Evolutionary conservation across 768 basidiomycete genomes (phyloP), one percentile per base, ranked within the genome.

Genomic region (Phlebiopsis flavidoalba): DNA sequence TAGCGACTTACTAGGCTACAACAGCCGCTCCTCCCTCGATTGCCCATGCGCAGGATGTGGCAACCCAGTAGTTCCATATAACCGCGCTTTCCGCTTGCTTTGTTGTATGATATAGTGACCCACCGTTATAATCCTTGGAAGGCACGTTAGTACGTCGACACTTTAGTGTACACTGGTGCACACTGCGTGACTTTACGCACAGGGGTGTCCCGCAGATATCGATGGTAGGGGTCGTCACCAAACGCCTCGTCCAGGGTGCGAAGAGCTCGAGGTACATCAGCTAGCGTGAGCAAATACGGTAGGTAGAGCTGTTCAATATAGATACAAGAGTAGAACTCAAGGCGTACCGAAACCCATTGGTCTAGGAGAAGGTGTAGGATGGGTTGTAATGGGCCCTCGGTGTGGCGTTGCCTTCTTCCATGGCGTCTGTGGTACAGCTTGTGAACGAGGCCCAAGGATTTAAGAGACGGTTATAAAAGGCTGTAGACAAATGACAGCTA

Each of bases 21-120:
- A 48, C 40, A 8, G 61, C 57, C 7, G 24, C 51, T 1, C 61
- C 61, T 22, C 53, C 51, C 22, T 58, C 61, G 19, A 62, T 31
- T 6, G 61, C 58, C 61, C 57, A 62, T 19, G 57, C 49, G 3
- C n/a, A 2, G 8, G 37, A 19, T 51, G 40, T 3, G 12, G 24
- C 17, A n/a, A 48, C 46, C 19, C 6, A 54, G 17, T 54, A 43
- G 40, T 43, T 43, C 12, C 40, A 55, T 3, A 45, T 17, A 10
- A 45, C 17, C 3, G 11, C 22, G 22, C 17, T 40, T 26, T 35
- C 33, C 5, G 60, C 40, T 8, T 10, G 40, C 12, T 15, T 17
- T 24, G 17, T 19, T 26, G 45, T 17, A 33, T 40, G 14, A 49
- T n/a, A 26, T 8, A 5, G 14, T 19, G 14, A 49, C 8, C 43